phyloP scores from a whole-genome alignment of 2,329 filamentous ascomycete genomes.

The Septoria petroselini region DNA sequence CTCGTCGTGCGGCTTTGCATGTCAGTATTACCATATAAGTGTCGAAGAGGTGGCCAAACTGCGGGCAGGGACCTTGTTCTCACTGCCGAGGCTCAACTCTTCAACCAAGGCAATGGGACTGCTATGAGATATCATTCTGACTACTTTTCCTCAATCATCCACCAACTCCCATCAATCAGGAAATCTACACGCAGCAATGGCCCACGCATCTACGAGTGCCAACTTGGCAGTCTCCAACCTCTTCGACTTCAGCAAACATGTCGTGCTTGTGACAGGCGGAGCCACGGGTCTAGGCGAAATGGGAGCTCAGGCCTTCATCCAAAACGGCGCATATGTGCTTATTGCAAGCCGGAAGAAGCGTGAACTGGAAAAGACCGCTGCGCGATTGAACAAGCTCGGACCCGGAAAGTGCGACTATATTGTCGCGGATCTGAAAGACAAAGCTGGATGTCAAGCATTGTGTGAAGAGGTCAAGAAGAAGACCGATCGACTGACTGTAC shows the following conservation, averaged over 20 bases:
- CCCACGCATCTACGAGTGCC: constrained; percentile 33
- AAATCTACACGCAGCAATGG: constrained; percentile 23
- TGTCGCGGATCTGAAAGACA: constrained; percentile 45
- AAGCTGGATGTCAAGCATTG: constrained; percentile 44
- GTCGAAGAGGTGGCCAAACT: no score
- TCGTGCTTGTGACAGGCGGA: constrained; percentile 46
- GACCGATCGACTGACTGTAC: constrained; percentile 46
- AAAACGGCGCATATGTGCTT: constrained; percentile 42
- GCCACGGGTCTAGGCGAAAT: constrained; percentile 49
- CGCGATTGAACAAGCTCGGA: constrained; percentile 44
- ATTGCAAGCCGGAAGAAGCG: constrained; percentile 48
- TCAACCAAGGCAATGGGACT: no score
- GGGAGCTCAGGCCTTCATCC: constrained; percentile 47
- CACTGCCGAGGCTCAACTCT: no score
- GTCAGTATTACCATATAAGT: no score
- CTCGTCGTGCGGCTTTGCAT: no score
- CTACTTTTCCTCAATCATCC: no score
- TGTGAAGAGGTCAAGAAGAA: constrained; percentile 45
- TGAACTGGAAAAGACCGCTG: constrained; percentile 45
- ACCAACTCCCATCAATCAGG: not conserved
- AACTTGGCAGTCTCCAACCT: constrained; percentile 33
- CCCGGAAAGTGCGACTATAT: constrained; percentile 48
- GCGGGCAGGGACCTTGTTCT: no score
- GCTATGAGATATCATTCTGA: no score
- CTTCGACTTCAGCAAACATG: constrained; percentile 40